Evolutionary conservation across 2,329 filamentous ascomycete species (phyloP).

Genomic region (Sporothrix luriei): DNA sequence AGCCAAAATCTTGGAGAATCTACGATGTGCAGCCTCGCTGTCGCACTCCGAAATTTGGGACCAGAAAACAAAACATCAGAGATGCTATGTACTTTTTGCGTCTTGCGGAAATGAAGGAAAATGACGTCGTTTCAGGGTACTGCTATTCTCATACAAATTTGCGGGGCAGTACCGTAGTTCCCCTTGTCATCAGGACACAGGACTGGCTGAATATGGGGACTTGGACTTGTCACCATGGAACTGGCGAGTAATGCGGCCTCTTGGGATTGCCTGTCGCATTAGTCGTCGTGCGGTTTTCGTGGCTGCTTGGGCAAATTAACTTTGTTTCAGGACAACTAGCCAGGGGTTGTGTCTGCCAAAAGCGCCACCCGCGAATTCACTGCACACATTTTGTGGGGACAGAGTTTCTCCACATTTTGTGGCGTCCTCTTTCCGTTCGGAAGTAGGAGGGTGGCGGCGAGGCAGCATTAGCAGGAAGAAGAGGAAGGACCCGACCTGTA

Average conservation of each 20-base stretch:
- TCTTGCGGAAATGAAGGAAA: slow-evolving; percentile 8
- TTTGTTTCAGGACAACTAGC: slow-evolving; percentile 32
- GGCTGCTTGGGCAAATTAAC: slow-evolving; percentile 32
- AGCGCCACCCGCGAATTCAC: neutral
- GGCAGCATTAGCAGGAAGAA: no score
- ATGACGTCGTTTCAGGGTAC: neutral
- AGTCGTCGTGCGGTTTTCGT: neutral
- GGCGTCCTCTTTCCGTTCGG: neutral
- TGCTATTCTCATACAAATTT: neutral
- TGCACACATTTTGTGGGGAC: slow-evolving; percentile 9
- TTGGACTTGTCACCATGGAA: neutral
- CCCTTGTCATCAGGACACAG: neutral
- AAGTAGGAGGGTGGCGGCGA: no score
- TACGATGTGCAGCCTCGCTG: slow-evolving; percentile 2
- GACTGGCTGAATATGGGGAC: neutral
- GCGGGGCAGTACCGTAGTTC: slow-evolving; percentile 1
- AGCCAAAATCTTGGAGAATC: neutral
- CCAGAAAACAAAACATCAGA: neutral
- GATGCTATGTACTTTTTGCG: neutral
- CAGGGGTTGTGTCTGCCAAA: slow-evolving; percentile 14
- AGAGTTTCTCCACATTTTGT: neutral
- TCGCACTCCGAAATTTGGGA: neutral
- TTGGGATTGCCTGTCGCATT: neutral
- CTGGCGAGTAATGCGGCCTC: slow-evolving; percentile 1
- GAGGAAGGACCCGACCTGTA: neutral